phyloP scores from a whole-genome alignment of 148 eudicot species.

The Limonium bicolor region DNA sequence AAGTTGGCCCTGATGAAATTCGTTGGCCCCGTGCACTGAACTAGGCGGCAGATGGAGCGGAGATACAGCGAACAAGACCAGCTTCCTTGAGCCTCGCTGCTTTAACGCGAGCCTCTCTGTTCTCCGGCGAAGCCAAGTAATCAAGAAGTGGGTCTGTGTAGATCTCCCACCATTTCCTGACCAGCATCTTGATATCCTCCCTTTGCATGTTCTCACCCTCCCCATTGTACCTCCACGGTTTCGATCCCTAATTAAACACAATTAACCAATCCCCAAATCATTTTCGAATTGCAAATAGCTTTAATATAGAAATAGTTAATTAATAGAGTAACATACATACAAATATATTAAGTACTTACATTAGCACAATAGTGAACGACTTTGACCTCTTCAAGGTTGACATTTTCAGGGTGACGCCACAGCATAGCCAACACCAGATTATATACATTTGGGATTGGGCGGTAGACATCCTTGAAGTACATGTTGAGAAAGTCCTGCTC shows the following conservation, averaged over 20 bases:
- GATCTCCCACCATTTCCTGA: conserved; percentile 60
- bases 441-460: conserved; percentile 47
- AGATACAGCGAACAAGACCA: neutral
- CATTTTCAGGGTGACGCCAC: conserved; percentile 79
- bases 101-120: no score
- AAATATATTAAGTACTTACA: conserved; percentile 15
- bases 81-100: neutral
- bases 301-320: no score
- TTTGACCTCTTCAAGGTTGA: conserved; percentile 36
- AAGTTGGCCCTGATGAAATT: no score
- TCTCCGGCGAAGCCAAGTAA: no score
- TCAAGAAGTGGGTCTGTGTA: conserved; percentile 34
- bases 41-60: conserved; percentile 1
- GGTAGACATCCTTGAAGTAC: conserved; percentile 53
- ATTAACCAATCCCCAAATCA: no score
- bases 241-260: conserved; percentile 47
- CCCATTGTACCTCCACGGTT: conserved; percentile 75
- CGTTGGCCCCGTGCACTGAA: no score
- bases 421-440: conserved; percentile 65
- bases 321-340: no score
- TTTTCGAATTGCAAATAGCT: no score
- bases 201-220: conserved; percentile 51
- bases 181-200: conserved; percentile 44
- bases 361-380: conserved; percentile 85
- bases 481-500: conserved; percentile 31